Base-by-base conservation (phyloP, 2,329 filamentous ascomycete species). In the Aureobasidium zeae region DNA sequence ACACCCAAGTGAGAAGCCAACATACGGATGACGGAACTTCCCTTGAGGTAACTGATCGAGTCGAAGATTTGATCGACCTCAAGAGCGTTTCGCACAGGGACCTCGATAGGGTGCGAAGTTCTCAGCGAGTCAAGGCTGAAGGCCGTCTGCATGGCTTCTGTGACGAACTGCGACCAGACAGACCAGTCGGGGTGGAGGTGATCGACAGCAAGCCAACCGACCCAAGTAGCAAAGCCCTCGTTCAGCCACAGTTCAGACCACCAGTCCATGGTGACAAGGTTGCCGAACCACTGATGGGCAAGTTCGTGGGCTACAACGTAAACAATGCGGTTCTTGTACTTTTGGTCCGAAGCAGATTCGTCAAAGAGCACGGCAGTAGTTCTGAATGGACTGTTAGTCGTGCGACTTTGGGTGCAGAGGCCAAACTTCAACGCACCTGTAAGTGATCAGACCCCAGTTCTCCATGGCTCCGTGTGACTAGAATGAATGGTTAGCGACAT, bases 31-130 rank as follows among this genome's bases (percentile, higher is more conserved):
- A 91, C 85, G 2, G 89, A 94, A 67, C 86, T 94, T 25, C 91
- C 91, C 69, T 98, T 96, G 50, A 93, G 73, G 61, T 96, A 98
- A 65, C 85, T 93, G 65, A 98, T 96, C 61, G 82, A 77, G 62
- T 98, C 91, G 58, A 98, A 98, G 52, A 96, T 94, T 63, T 98
- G 91, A 63, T 96, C 93, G 52, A 96, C 86, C 55, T 96, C 91
- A 9, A 96, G 76, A 21, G 88, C 91, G 61, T 95, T 88, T 54
- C 80, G 81, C 21, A 98, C 91, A 0, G 87, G 85, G 5, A 98
- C 91, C 63, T 98, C 89, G 53, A 98, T 95, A 7, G 91, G 85
- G 63, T 98, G 91, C 37, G 87, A 94, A 30, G 86, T 85, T 34
- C 91, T 83, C 52, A 98, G 77, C 33, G 85, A 81, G 58, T 98